phyloP scores from a whole-genome alignment of 352 stramenopile genomes.

The Phytophthora europaea region DNA sequence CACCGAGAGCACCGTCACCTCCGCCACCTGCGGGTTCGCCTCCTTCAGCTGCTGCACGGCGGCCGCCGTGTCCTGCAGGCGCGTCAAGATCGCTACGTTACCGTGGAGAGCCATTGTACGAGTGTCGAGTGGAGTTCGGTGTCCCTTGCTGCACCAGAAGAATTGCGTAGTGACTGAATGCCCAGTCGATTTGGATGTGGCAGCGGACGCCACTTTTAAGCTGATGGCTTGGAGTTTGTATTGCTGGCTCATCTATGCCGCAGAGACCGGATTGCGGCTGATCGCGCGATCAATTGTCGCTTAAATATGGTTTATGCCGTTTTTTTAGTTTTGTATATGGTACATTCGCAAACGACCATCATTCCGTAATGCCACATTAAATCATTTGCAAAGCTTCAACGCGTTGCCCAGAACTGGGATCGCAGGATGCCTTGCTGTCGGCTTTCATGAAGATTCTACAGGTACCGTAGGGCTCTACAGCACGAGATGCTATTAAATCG shows the following conservation, averaged over 20 bases:
- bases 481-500: too few relatives aligned
- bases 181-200: conserved; percentile 23
- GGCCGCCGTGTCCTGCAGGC: conserved; percentile 44
- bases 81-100: conserved; percentile 66
- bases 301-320: conserved; percentile 6
- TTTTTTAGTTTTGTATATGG: not conserved
- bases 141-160: conserved; percentile 36
- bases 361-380: conserved; percentile 15
- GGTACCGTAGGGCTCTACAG: not conserved
- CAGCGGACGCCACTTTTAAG: not conserved
- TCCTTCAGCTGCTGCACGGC: conserved; percentile 63
- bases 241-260: not conserved
- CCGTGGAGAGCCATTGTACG: conserved; percentile 54
- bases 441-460: not conserved
- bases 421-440: not conserved
- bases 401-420: not conserved
- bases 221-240: conserved; percentile 3
- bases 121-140: not conserved
- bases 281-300: conserved; percentile 16
- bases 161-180: conserved; percentile 25
- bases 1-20: conserved; percentile 61
- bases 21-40: conserved; percentile 42
- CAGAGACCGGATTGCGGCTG: not conserved
- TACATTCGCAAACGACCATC: conserved; percentile 19
- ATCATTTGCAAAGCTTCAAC: conserved; percentile 16